Percentiles rank a stretch among this genome's conserved stretches.
These are phyloP conservation scores for Circinella umbellata DNA, from an alignment of 371 early-diverging fungal species.

Conservation along the genomic window DNA sequence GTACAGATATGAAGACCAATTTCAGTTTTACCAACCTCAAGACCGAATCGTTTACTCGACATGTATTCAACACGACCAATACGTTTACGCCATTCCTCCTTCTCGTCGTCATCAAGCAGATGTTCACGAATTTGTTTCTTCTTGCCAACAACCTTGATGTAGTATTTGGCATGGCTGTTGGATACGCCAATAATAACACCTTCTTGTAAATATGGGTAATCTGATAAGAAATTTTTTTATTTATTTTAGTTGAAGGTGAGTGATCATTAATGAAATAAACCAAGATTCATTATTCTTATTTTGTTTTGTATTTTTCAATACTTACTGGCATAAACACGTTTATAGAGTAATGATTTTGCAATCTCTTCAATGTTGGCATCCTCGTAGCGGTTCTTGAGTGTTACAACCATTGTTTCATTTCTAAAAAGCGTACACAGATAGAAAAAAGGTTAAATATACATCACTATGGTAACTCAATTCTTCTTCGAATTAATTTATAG, in stretches of 20 bases:
- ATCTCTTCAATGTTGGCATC: conserved; percentile 46
- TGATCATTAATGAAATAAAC: neutral
- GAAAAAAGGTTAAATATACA: neutral
- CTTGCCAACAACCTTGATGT: conserved; percentile 49
- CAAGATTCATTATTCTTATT: too few species aligned
- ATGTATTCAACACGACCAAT: conserved; percentile 62
- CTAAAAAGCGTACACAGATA: conserved; percentile 20
- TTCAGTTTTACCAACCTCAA: conserved; percentile 73
- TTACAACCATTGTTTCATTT: conserved; percentile 84
- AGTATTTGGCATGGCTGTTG: conserved; percentile 71
- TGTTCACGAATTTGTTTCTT: conserved; percentile 46
- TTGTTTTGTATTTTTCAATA: neutral
- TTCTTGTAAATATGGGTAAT: conserved; percentile 90
- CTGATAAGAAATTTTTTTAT: conserved; percentile 11
- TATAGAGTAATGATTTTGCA: conserved; percentile 58
- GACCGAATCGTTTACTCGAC: conserved; percentile 65
- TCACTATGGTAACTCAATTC: neutral
- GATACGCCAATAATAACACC: conserved; percentile 78
- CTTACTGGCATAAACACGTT: conserved; percentile 64
- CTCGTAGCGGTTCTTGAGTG: conserved; percentile 60
- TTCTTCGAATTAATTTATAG: neutral
- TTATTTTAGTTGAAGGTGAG: neutral
- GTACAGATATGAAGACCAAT: conserved; percentile 72
- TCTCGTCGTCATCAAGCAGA: conserved; percentile 54
- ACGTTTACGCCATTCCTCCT: conserved; percentile 58